Evolutionary conservation across 345 rosid species (phyloP).

Genomic region (Mallotus nudiflorus): DNA sequence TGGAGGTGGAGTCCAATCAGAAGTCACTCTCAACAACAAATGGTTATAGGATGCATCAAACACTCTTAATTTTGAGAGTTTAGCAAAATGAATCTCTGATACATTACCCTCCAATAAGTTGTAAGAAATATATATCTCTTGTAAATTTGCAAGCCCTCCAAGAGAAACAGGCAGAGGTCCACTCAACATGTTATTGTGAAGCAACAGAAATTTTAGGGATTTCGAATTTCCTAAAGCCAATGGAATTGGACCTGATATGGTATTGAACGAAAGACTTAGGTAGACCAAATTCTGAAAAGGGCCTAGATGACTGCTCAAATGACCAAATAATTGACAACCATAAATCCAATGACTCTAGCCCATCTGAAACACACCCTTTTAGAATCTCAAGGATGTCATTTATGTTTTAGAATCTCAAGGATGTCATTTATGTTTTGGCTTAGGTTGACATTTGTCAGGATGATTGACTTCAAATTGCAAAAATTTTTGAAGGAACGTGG

Average conservation of each 20-base stretch:
- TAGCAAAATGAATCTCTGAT: slow-evolving; percentile 26
- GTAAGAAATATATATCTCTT: not conserved
- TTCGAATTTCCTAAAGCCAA: not conserved
- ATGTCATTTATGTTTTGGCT: slow-evolving; percentile 5
- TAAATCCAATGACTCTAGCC: not conserved
- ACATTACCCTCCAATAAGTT: slow-evolving; percentile 26
- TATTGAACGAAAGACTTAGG: slow-evolving; percentile 6
- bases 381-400: slow-evolving; percentile 6
- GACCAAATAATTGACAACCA: slow-evolving; percentile 14
- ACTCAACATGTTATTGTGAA: not conserved
- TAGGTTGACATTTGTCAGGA: not conserved
- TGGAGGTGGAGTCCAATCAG: slow-evolving; percentile 8
- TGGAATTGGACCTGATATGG: slow-evolving; percentile 29
- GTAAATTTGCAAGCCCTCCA: slow-evolving; percentile 13
- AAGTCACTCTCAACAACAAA: slow-evolving; percentile 4
- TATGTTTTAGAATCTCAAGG: too few species aligned
- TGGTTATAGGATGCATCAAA: not conserved
- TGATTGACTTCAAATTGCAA: slow-evolving; percentile 16
- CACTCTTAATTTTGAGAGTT: slow-evolving; percentile 20
- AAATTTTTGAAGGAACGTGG: slow-evolving; percentile 20
- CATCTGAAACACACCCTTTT: not conserved
- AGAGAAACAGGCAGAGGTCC: slow-evolving; percentile 23
- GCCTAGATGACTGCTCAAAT: slow-evolving; percentile 12
- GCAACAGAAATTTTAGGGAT: not conserved
- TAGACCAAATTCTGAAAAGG: slow-evolving; percentile 7